A percentile compares a stretch with the other conserved stretches of the same genome.
These are phyloP conservation scores for Infundibulicybe gibba DNA, from an alignment of 768 basidiomycete genomes.

Conservation along the genomic window DNA sequence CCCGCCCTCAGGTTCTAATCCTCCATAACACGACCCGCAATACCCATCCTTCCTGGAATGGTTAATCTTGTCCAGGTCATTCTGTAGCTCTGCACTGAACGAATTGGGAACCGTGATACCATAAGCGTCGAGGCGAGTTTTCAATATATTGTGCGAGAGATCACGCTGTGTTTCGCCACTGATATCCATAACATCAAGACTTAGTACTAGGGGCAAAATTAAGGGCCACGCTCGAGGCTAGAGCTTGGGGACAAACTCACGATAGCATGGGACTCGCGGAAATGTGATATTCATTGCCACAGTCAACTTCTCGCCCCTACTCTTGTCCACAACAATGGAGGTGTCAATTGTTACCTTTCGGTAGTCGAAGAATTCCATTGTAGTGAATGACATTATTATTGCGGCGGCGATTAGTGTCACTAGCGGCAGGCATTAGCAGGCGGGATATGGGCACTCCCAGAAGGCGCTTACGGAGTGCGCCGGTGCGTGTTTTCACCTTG, in stretches of 20 bases:
- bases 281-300: conserved; percentile 93
- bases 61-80: conserved; percentile 82
- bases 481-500: conserved; percentile 96
- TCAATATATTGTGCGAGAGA: conserved; percentile 83
- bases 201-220: conserved; percentile 62
- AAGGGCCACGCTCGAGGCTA: background rate
- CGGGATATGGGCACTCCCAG: background rate
- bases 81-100: conserved; percentile 63
- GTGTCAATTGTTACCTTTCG: conserved; percentile 83
- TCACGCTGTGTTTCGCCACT: conserved; percentile 94
- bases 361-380: conserved; percentile 96
- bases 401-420: conserved; percentile 91
- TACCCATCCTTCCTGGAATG: conserved; percentile 58
- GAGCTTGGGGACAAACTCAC: conserved; percentile 53
- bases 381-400: conserved; percentile 87
- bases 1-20: conserved; percentile 64
- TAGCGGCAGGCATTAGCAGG: conserved; percentile 25
- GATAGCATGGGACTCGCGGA: conserved; percentile 95
- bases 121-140: conserved; percentile 65
- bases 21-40: conserved; percentile 97
- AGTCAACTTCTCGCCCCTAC: conserved; percentile 90
- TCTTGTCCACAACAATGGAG: conserved; percentile 91
- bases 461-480: conserved; percentile 70
- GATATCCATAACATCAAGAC: conserved; percentile 97
- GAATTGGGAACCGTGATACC: conserved; percentile 60